Conservation (phyloP, 768 basidiomycete species). For the Podaxis sp. region DNA sequence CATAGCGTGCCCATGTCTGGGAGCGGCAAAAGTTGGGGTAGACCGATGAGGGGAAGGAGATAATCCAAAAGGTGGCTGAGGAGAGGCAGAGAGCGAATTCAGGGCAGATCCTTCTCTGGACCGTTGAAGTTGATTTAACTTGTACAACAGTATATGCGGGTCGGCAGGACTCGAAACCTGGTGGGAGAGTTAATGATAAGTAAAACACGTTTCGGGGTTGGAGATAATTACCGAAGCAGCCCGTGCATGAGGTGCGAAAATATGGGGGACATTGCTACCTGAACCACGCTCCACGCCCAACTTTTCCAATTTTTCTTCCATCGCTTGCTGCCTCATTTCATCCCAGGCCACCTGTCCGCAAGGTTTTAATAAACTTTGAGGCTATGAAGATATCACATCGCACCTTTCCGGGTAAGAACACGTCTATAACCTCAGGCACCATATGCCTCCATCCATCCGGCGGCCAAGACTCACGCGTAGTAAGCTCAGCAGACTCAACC, state of each 20-base stretch:
- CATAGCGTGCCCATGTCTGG: constrained; percentile 64
- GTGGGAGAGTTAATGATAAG: not conserved
- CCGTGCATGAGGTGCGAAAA: constrained; percentile 76
- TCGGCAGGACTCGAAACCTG: constrained; percentile 93
- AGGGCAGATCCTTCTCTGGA: constrained; percentile 53
- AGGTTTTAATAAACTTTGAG: constrained; percentile 12
- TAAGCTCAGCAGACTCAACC: constrained; percentile 30
- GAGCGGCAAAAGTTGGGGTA: constrained; percentile 33
- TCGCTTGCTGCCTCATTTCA: constrained; percentile 61
- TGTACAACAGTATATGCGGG: constrained; percentile 77
- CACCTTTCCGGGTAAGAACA: constrained; percentile 83
- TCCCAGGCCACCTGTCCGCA: constrained; percentile 69
- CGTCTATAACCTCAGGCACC: constrained; percentile 71
- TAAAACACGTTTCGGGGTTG: constrained; percentile 25
- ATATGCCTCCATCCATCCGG: constrained; percentile 58
- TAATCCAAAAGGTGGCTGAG: constrained; percentile 50
- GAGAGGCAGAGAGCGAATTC: constrained; percentile 63
- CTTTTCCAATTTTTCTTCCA: constrained; percentile 80
- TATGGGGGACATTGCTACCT: constrained; percentile 53
- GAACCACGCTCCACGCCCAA: constrained; percentile 74
- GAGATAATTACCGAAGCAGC: constrained; percentile 72
- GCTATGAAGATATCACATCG: constrained; percentile 15
- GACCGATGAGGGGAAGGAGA: constrained; percentile 49
- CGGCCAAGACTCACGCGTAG: constrained; percentile 59
- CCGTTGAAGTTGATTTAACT: constrained; percentile 82